Evolutionary conservation across 495 filamentous ascomycete species (phyloP).

Genomic region (Penicillium maclennaniae): DNA sequence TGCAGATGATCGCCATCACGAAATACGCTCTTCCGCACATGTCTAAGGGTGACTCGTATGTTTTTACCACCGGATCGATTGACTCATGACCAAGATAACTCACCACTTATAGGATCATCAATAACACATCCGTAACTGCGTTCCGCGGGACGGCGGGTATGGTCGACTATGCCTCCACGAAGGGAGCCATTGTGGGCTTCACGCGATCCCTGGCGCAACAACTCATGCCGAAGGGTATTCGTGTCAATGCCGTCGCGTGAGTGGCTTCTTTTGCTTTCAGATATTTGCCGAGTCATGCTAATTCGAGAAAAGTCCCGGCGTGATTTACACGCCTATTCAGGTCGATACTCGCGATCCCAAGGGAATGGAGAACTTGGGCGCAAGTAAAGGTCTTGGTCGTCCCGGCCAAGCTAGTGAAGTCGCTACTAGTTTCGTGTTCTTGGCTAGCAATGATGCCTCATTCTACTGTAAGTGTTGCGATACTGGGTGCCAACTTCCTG

Average conservation of each 20-base stretch:
- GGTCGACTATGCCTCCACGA: slow-evolving; percentile 59
- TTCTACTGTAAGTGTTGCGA: slow-evolving; percentile 42
- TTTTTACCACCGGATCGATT: background rate
- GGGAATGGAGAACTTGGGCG: slow-evolving; percentile 48
- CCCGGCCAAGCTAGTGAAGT: slow-evolving; percentile 61
- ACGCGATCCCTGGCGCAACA: slow-evolving; percentile 54
- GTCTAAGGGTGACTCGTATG: slow-evolving; percentile 34
- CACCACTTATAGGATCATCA: slow-evolving; percentile 50
- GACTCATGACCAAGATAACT: background rate
- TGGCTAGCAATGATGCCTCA: slow-evolving; percentile 53
- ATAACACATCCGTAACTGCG: slow-evolving; percentile 52
- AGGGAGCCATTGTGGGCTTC: slow-evolving; percentile 60
- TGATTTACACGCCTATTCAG: slow-evolving; percentile 59
- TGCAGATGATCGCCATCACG: slow-evolving; percentile 59
- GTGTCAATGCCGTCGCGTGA: slow-evolving; percentile 59
- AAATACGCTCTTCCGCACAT: slow-evolving; percentile 58
- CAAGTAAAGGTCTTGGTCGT: slow-evolving; percentile 43
- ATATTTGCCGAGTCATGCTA: background rate
- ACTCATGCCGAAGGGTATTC: slow-evolving; percentile 55
- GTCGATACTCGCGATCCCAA: slow-evolving; percentile 44
- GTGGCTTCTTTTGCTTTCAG: background rate
- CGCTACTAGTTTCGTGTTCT: slow-evolving; percentile 59
- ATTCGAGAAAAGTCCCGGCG: slow-evolving; percentile 39
- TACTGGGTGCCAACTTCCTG: background rate
- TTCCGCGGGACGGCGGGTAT: slow-evolving; percentile 52